Conservation (phyloP, 2,329 filamentous ascomycete genomes). For the Stagonosporopsis rhizophila region DNA sequence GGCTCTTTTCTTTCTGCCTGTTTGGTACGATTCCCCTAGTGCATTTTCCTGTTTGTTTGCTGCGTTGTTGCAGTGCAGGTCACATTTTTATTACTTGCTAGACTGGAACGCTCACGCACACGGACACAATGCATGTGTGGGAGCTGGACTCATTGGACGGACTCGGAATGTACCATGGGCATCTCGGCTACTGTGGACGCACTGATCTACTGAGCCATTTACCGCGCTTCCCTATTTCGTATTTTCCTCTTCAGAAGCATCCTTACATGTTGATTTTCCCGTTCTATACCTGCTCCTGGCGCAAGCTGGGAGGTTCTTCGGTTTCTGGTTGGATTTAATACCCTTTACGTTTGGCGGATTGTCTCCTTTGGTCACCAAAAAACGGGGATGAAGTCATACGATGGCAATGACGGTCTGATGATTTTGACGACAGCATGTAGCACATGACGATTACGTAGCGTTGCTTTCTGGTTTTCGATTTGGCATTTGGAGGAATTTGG, state of each 20-base stretch:
- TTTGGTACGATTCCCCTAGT: constrained; percentile 34
- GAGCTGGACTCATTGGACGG: constrained; percentile 27
- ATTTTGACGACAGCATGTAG: constrained; percentile 16
- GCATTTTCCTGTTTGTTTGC: constrained; percentile 31
- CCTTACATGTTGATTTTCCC: constrained; percentile 17
- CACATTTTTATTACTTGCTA: constrained; percentile 48
- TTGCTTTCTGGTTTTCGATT: constrained; percentile 1
- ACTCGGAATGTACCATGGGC: constrained; percentile 39
- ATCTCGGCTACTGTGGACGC: constrained; percentile 16
- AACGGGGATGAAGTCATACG: constrained; percentile 2
- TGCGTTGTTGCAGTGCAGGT: constrained; percentile 43
- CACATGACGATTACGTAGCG: constrained; percentile 17
- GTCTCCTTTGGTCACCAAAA: constrained; percentile 13
- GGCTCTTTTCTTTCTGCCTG: constrained; percentile 22
- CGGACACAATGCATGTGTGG: constrained; percentile 38
- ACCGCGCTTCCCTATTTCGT: constrained; percentile 10
- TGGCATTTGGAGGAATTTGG: constrained; percentile 1
- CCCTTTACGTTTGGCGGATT: constrained; percentile 24
- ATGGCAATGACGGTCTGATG: constrained; percentile 14
- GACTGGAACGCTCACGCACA: constrained; percentile 49
- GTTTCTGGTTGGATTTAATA: constrained; percentile 38
- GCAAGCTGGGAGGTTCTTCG: constrained; percentile 27
- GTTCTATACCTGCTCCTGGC: constrained; percentile 41
- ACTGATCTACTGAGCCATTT: constrained; percentile 26
- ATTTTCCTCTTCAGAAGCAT: constrained; percentile 14